Conservation (phyloP, 2,329 filamentous ascomycete genomes). For the Fusarium haematococcum region DNA sequence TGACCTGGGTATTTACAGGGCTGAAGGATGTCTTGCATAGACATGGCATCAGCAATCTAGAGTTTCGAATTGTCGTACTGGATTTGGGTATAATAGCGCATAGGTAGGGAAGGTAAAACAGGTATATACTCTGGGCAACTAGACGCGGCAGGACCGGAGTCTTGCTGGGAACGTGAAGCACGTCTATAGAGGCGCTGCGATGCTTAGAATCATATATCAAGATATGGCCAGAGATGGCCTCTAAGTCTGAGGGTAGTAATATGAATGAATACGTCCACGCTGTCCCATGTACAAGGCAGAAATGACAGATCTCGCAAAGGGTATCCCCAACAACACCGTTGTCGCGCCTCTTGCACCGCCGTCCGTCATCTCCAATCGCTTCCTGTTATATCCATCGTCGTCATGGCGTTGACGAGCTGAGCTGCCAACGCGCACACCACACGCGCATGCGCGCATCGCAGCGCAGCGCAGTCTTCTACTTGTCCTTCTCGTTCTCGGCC, state of each 20-base stretch:
- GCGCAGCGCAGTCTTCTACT: constrained; percentile 47
- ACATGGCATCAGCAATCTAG: background rate
- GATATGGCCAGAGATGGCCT: constrained; percentile 17
- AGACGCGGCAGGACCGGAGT: background rate
- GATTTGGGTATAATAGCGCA: constrained; percentile 7
- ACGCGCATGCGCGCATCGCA: background rate
- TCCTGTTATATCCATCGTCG: constrained; percentile 1
- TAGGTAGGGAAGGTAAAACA: background rate
- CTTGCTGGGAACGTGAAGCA: background rate
- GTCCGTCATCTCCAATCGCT: constrained; percentile 4
- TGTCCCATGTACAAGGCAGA: constrained; percentile 39
- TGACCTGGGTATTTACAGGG: constrained; percentile 20
- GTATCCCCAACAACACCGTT: constrained; percentile 42
- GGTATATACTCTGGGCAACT: background rate
- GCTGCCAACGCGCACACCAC: background rate
- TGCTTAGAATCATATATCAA: background rate
- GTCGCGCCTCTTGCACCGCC: constrained; percentile 18
- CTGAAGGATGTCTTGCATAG: constrained; percentile 11
- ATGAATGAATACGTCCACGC: constrained; percentile 30
- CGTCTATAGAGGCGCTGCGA: background rate
- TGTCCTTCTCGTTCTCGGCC: constrained; percentile 71
- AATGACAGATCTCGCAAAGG: constrained; percentile 39
- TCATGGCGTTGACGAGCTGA: background rate
- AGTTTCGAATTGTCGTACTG: background rate
- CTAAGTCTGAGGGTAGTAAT: constrained; percentile 12